A percentile compares a stretch with the other conserved stretches of the same genome.
Conservation (phyloP, 768 basidiomycete genomes). For the Phanerodontia chrysosporium region DNA sequence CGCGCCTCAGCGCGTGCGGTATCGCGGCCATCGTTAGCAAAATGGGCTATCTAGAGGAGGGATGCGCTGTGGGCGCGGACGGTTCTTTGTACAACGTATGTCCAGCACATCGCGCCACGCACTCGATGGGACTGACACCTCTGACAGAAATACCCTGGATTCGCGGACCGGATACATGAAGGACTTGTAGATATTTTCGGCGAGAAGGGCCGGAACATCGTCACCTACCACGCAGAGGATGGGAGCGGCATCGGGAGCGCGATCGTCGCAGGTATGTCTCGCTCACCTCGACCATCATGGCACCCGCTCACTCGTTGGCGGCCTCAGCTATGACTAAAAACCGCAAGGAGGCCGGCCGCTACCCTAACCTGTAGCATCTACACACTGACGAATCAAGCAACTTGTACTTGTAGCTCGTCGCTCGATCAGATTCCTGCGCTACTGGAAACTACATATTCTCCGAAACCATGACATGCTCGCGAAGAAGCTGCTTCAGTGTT, state of each 20-base stretch:
- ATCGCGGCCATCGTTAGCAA: conserved; percentile 96
- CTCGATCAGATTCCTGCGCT: too few relatives aligned
- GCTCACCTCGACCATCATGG: conserved; percentile 1
- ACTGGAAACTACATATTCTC: too few relatives aligned
- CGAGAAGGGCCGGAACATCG: conserved; percentile 82
- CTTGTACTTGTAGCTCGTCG: not conserved
- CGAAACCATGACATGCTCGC: too few relatives aligned
- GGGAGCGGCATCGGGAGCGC: conserved; percentile 94
- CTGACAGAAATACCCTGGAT: conserved; percentile 91
- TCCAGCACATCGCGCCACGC: not conserved
- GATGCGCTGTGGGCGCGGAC: conserved; percentile 87
- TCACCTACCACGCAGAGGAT: conserved; percentile 83
- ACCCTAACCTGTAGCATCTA: conserved; percentile 39
- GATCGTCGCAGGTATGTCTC: conserved; percentile 73
- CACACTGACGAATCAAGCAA: not conserved
- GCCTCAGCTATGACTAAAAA: conserved; percentile 82
- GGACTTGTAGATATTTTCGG: conserved; percentile 94
- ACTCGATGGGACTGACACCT: not conserved
- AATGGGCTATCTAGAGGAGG: conserved; percentile 90
- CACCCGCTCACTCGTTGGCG: not conserved
- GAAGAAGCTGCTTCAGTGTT: too few relatives aligned
- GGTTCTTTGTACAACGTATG: conserved; percentile 92
- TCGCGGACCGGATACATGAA: conserved; percentile 89
- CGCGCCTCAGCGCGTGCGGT: conserved; percentile 88
- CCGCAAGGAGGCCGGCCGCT: conserved; percentile 64